Percentiles rank a stretch among this genome's conserved stretches.
Conservation (phyloP, 345 rosid genomes). For the Acer negundo region DNA sequence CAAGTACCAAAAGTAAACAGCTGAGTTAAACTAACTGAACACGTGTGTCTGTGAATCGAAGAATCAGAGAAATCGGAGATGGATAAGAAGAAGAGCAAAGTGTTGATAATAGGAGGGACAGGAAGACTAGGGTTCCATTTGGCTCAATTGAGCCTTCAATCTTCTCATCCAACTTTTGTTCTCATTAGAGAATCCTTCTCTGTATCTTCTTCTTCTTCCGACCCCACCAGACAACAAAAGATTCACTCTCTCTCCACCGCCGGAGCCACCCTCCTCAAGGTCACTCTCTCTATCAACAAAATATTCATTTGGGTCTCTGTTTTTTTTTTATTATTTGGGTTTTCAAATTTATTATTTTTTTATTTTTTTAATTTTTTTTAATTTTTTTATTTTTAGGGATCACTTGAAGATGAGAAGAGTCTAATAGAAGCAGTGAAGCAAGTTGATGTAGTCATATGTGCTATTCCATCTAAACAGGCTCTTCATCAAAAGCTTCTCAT, state of each 20-base stretch:
- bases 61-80: background rate
- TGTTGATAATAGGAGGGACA: constrained; percentile 71
- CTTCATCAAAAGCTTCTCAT: constrained; percentile 70
- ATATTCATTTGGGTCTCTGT: background rate
- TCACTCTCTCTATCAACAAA: constrained; percentile 6
- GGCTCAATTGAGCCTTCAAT: constrained; percentile 52
- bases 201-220: constrained; percentile 9
- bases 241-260: constrained; percentile 48
- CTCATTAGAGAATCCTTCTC: constrained; percentile 55
- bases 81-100: constrained; percentile 54
- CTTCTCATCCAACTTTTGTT: constrained; percentile 58
- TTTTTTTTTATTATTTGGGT: background rate
- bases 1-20: no score
- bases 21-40: no score
- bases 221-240: constrained; percentile 46
- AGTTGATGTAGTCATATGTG: constrained; percentile 80
- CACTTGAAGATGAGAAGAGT: constrained; percentile 64
- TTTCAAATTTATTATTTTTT: background rate
- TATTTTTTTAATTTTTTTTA: no score
- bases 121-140: constrained; percentile 65
- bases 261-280: constrained; percentile 66
- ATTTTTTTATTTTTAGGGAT: constrained; percentile 45
- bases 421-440: constrained; percentile 64
- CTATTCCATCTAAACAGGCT: constrained; percentile 65
- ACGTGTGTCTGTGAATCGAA: no score